These are phyloP conservation scores for Suillus decipiens DNA, from an alignment of 768 basidiomycete genomes.

Conservation along the genomic window DNA sequence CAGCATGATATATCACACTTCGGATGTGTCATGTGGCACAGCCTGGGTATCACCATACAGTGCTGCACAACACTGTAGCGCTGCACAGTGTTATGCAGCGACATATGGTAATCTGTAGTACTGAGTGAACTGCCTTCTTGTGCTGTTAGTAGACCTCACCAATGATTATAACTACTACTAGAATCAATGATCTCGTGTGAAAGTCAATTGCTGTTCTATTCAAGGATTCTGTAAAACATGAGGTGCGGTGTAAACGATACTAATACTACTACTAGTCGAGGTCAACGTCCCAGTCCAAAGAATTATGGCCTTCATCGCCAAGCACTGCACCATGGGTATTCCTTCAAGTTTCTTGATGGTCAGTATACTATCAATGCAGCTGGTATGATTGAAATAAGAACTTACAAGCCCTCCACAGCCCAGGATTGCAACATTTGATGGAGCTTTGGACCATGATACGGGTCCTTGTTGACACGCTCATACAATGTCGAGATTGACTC, in stretches of 20 bases:
- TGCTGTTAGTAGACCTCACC: too few species aligned
- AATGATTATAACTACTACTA: too few species aligned
- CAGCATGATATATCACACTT: slow-evolving; percentile 18
- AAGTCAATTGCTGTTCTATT: background rate
- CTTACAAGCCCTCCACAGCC: background rate
- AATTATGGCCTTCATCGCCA: background rate
- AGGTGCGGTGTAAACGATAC: too few species aligned
- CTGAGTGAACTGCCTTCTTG: too few species aligned
- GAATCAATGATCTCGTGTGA: background rate
- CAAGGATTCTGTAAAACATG: background rate
- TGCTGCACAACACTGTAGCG: background rate
- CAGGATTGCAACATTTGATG: background rate
- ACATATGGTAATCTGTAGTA: background rate
- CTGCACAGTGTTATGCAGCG: background rate
- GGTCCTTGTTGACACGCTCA: background rate
- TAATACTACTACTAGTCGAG: background rate
- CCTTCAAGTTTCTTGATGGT: background rate
- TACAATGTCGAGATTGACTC: background rate
- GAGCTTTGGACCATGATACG: background rate
- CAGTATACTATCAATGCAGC: background rate
- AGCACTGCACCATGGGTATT: background rate
- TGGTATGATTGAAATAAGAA: background rate
- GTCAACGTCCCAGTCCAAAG: background rate
- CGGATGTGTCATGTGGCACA: background rate
- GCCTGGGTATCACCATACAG: background rate